These are phyloP conservation scores for Pseudogymnoascus sp. DNA, from an alignment of 2,329 filamentous ascomycete genomes.

Conservation along the genomic window DNA sequence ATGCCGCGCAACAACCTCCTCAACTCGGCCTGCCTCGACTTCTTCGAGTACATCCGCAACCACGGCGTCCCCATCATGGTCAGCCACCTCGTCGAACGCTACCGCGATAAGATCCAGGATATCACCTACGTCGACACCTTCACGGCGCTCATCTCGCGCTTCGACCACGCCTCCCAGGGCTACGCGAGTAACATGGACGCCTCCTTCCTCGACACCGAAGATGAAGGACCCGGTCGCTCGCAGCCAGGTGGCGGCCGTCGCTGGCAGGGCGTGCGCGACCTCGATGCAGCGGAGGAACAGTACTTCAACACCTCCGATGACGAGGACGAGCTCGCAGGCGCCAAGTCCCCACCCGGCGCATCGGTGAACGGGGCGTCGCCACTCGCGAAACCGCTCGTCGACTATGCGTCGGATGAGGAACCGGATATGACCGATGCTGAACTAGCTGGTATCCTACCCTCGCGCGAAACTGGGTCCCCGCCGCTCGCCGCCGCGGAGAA, in stretches of 20 bases:
- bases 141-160: constrained; percentile 61
- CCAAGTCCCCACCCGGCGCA: constrained; percentile 28
- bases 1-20: constrained; percentile 89
- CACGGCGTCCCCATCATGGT: constrained; percentile 75
- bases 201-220: constrained; percentile 64
- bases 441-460: constrained; percentile 11
- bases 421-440: constrained; percentile 43
- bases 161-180: constrained; percentile 69
- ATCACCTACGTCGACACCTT: constrained; percentile 85
- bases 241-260: constrained; percentile 48
- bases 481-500: constrained; percentile 19
- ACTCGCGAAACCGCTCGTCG: constrained; percentile 66
- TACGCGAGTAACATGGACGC: constrained; percentile 51
- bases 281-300: constrained; percentile 79
- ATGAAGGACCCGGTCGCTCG: constrained; percentile 36
- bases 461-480: constrained; percentile 28
- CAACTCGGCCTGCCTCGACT: constrained; percentile 85
- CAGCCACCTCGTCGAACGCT: constrained; percentile 74
- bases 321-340: constrained; percentile 57
- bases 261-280: constrained; percentile 68
- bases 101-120: constrained; percentile 64
- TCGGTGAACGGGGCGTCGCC: constrained; percentile 55
- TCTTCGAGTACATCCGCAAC: constrained; percentile 84
- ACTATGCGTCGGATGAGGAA: constrained; percentile 92
- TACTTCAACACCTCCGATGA: constrained; percentile 91